A percentile compares a stretch with the other conserved stretches of the same genome.
Conservation (phyloP, 1,284 basidiomycete genomes). For the Rhodotorula mucilaginosa region DNA sequence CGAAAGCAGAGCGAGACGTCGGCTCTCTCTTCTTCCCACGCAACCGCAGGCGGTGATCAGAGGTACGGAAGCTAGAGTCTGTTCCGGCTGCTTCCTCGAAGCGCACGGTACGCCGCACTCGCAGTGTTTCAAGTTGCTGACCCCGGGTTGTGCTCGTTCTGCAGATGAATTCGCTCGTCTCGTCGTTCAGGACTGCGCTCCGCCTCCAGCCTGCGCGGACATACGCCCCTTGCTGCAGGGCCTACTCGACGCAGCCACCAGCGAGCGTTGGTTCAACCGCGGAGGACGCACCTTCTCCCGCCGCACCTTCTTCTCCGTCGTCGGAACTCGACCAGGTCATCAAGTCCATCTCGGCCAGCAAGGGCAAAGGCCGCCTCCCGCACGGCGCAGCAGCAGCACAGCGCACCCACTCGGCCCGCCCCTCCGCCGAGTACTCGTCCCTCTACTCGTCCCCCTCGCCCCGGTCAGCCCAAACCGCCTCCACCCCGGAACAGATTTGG, state of each 20-base stretch:
- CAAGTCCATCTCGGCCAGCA: slow-evolving; percentile 1
- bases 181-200: slow-evolving; percentile 8
- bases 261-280: not conserved
- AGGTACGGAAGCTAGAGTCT: too few relatives aligned
- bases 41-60: too few relatives aligned
- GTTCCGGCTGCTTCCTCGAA: too few relatives aligned
- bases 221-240: not conserved
- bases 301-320: not conserved
- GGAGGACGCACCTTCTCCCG: not conserved
- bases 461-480: not conserved
- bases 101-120: not conserved
- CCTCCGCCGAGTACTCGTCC: slow-evolving; percentile 5
- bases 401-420: not conserved
- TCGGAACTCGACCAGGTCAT: slow-evolving; percentile 2
- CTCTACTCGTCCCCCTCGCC: slow-evolving; percentile 7
- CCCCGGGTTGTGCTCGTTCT: too few relatives aligned
- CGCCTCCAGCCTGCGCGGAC: slow-evolving; percentile 1
- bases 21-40: too few relatives aligned
- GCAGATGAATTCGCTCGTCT: slow-evolving; percentile 17
- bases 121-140: too few relatives aligned
- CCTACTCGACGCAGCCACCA: slow-evolving; percentile 5
- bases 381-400: not conserved
- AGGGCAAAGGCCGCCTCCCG: not conserved
- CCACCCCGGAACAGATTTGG: slow-evolving; percentile 29
- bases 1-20: too few relatives aligned